Evolutionary conservation across 495 filamentous ascomycete genomes (phyloP).

Genomic region (Wilcoxina mikolae): DNA sequence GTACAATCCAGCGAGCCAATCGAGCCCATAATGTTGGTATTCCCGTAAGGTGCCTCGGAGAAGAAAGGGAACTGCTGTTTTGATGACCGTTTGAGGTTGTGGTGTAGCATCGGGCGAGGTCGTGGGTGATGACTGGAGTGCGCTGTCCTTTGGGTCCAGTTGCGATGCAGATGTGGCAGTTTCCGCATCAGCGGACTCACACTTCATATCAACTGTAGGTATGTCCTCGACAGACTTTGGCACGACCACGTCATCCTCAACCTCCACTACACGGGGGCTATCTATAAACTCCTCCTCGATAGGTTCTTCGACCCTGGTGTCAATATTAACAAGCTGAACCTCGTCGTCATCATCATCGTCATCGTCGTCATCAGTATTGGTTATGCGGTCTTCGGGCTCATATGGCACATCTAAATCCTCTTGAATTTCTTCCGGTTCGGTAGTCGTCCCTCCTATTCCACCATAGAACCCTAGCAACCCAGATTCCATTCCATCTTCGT

Average conservation of each 20-base stretch:
- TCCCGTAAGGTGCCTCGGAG: constrained; percentile 83
- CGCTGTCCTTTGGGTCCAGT: constrained; percentile 20
- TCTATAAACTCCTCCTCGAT: constrained; percentile 22
- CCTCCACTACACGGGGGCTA: constrained; percentile 30
- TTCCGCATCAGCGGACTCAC: constrained; percentile 18
- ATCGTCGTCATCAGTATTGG: constrained; percentile 1
- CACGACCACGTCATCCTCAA: constrained; percentile 37
- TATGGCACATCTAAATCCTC: constrained; percentile 17
- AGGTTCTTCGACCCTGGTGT: neutral
- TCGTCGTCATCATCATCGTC: constrained; percentile 11
- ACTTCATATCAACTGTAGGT: constrained; percentile 13
- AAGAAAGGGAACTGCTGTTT: constrained; percentile 73
- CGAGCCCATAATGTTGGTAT: constrained; percentile 90
- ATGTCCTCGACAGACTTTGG: constrained; percentile 29
- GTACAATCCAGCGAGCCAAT: constrained; percentile 91
- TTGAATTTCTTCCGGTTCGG: too few species aligned
- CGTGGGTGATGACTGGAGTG: constrained; percentile 28
- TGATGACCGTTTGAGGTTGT: constrained; percentile 31
- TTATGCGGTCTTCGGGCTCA: neutral
- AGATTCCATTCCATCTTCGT: constrained; percentile 30
- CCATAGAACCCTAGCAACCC: constrained; percentile 56
- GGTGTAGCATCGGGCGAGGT: constrained; percentile 31
- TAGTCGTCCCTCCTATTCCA: constrained; percentile 13
- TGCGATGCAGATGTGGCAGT: constrained; percentile 24
- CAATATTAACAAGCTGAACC: neutral